Base-by-base conservation (phyloP, 495 filamentous ascomycete genomes). In the Massariosphaeria phaeospora region DNA sequence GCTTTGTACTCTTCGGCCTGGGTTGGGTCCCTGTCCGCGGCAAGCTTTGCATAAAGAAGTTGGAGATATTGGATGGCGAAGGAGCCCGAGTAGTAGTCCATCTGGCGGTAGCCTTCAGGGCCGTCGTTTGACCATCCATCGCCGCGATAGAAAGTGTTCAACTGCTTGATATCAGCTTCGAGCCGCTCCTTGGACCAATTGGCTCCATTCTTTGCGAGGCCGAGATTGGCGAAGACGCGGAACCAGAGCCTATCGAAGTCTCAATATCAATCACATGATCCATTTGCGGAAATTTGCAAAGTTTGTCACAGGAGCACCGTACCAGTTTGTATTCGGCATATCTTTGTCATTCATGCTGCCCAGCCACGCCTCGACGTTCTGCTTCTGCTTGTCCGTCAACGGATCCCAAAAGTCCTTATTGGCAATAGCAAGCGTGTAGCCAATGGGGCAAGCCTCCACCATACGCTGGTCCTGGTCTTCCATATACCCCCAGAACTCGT, bases 91-190 rank as follows among this genome's bases (percentile, higher is more conserved):
- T 89, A 89, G 63, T 89, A 89, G 64, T 89, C 86, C 79, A 89
- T 84, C 64, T 89, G 85, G 52, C 84, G 81, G 51, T 87, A 84
- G 12, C 79, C 82, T 65, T 83, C 82, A 0, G 86, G 85, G 0
- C 86, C 86, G 59, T 91, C 86, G 57, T 87, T 88, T 1, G 82
- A 86, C 86, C 86, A 90, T 1, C 86, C 86, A 30, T 79, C 82
- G 0, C 85, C 86, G 5, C 86, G 77, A 64, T 89, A 88, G 68
- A 89, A 90, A 3, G 83, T 86, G 62, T 89, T 81, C 11, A 91
- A 70, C 52, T 89, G 85, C 54, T 84, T 76, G 57, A 90, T 83
- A 68, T 89, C 86, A 15, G 78, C 77, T 57, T 86, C 80, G 34
- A 89, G 75, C 26, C 83, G 76, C 52, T 79, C 73, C 47, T 82